Conservation (phyloP, 345 rosid genomes). For the Gossypium arboreum region DNA sequence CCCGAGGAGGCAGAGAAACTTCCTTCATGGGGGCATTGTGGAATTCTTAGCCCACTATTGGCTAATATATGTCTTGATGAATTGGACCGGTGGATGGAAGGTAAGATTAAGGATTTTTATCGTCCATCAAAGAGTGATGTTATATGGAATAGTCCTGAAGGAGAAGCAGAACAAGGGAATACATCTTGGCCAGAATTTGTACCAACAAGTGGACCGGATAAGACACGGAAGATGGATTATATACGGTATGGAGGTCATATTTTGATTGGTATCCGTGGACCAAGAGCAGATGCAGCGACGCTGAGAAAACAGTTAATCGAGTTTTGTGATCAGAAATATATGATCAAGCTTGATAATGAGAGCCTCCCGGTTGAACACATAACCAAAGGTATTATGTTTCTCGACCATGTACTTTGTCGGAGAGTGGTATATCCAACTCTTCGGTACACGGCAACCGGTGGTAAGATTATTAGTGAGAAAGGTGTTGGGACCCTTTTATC, state of each 20-base stretch:
- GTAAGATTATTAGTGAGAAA: slow-evolving; percentile 95
- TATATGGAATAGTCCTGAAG: slow-evolving; percentile 89
- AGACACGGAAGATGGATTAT: slow-evolving; percentile 87
- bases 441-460: slow-evolving; percentile 91
- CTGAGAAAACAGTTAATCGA: slow-evolving; percentile 90
- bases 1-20: slow-evolving; percentile 92
- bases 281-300: slow-evolving; percentile 90
- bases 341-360: slow-evolving; percentile 88
- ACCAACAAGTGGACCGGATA: slow-evolving; percentile 98
- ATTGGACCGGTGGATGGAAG: slow-evolving; percentile 83
- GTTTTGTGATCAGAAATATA: slow-evolving; percentile 85
- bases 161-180: slow-evolving; percentile 89
- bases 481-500: slow-evolving; percentile 97
- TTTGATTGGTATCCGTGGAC: slow-evolving; percentile 87
- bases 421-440: slow-evolving; percentile 96
- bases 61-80: slow-evolving; percentile 90
- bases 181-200: slow-evolving; percentile 99
- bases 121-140: slow-evolving; percentile 86
- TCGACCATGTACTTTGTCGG: slow-evolving; percentile 91
- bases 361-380: slow-evolving; percentile 89
- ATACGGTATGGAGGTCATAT: slow-evolving; percentile 88
- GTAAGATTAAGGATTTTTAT: slow-evolving; percentile 83
- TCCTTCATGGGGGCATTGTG: slow-evolving; percentile 96
- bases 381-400: slow-evolving; percentile 96
- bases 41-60: slow-evolving; percentile 87